Base-by-base conservation (phyloP, 1,139 yeast genomes). In the Candida albicans region DNA sequence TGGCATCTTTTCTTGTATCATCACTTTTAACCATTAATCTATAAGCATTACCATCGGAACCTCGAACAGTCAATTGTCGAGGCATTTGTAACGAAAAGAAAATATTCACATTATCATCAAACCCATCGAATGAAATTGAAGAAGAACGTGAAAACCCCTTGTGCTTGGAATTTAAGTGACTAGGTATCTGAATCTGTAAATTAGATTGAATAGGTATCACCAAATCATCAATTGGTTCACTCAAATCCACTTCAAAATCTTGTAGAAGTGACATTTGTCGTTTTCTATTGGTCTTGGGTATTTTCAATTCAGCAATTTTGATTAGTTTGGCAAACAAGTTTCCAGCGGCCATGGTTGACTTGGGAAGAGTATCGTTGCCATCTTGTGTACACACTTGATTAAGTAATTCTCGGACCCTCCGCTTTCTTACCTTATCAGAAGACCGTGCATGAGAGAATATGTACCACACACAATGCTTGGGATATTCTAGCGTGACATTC, bases 1-100 rank as follows among this genome's bases (percentile, higher is more conserved):
- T 86, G 4, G 96, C 95, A 68, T 95, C 99, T 59, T 95, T 95
- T 52, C 99, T 71, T 9, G 95, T 84, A 65, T 95, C 99, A 62
- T 95, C 99, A 50, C 84, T 79, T 61, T 95, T 95, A 52, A 96
- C 84, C 69, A 95, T 75, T 26, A 95, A 73, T 29, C 84, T 78
- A 60, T 90, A 91, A 0, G 70, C 63, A 11, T 67, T 63, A 9
- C 93, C 93, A 65, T 93, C 89, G 1, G 88, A 81, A 0, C 98
- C 99, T 41, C 81, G 67, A 2, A 93, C 68, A 3, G 81, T 80
- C 4, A 95, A 71, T 51, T 87, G 86, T 52, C 90, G 80, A 0
- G 99, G 99, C 67, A 79, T 82, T 61, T 91, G 98, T 61, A 93
- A 70, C 0, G 98, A 91, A 31, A 82, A 71, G 66, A 90, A 81